Percentiles rank a stretch among this genome's conserved stretches.
These are phyloP conservation scores for Achlya hypogyna DNA, from an alignment of 352 stramenopile species.

Conservation along the genomic window DNA sequence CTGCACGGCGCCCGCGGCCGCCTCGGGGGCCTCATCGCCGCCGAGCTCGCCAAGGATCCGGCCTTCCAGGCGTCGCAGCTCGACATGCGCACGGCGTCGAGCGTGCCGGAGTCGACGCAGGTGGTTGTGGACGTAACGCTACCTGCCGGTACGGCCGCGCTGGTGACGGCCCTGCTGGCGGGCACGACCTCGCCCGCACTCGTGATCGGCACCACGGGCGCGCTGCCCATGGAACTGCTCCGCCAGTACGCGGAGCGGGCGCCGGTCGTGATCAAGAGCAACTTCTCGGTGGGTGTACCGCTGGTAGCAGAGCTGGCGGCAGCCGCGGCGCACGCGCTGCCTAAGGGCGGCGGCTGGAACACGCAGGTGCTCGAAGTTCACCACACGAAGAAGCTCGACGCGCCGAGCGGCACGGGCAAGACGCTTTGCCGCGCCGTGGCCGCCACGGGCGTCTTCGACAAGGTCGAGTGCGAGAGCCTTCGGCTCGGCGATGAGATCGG, in stretches of 20 bases:
- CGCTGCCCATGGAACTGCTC: constrained; percentile 42
- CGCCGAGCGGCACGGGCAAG: constrained; percentile 24
- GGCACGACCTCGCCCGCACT: constrained; percentile 49
- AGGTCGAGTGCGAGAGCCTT: constrained; percentile 54
- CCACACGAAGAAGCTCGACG: constrained; percentile 83
- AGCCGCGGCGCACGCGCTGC: constrained; percentile 62
- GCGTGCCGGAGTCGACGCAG: constrained; percentile 36
- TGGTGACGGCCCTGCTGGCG: constrained; percentile 46
- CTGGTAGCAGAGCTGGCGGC: constrained; percentile 68
- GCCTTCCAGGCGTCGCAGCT: constrained; percentile 42
- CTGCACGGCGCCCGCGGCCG: constrained; percentile 62
- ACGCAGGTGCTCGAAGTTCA: constrained; percentile 74
- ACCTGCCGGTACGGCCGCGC: constrained; percentile 53
- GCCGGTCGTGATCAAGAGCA: constrained; percentile 62
- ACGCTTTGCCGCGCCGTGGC: constrained; percentile 32
- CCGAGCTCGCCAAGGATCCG: constrained; percentile 44
- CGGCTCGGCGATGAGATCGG: constrained; percentile 74
- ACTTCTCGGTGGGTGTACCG: constrained; percentile 78
- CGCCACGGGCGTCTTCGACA: constrained; percentile 34
- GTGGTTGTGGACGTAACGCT: constrained; percentile 75
- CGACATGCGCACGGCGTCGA: constrained; percentile 38
- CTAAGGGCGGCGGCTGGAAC: constrained; percentile 43
- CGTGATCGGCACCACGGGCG: constrained; percentile 66
- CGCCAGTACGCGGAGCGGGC: constrained; percentile 52
- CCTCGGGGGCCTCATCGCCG: constrained; percentile 61